Percentiles rank a stretch among this genome's conserved stretches.
Conservation (phyloP, 2,329 filamentous ascomycete species). For the Neofusicoccum cordaticola region DNA sequence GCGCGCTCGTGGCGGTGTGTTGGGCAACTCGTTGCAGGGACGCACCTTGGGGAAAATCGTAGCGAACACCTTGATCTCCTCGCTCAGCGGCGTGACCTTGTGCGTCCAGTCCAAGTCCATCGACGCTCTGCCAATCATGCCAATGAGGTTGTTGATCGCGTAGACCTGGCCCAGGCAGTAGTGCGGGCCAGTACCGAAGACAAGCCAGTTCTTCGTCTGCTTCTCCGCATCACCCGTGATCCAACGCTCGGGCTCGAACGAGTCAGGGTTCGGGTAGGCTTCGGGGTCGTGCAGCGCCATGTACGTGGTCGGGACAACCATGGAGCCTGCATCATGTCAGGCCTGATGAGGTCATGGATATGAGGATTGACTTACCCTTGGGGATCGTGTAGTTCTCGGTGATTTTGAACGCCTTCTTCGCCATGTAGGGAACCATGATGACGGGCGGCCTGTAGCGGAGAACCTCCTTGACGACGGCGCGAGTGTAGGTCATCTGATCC, state of each 20-base stretch:
- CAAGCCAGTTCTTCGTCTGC: conserved; percentile 93
- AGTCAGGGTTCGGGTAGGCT: conserved; percentile 84
- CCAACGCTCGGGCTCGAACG: conserved; percentile 88
- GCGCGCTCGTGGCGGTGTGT: neutral
- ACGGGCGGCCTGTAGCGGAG: conserved; percentile 89
- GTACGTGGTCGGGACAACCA: conserved; percentile 92
- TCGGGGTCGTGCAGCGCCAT: conserved; percentile 89
- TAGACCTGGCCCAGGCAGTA: conserved; percentile 96
- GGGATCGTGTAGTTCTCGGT: conserved; percentile 84
- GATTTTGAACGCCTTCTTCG: conserved; percentile 93
- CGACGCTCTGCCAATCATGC: conserved; percentile 86
- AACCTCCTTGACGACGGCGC: conserved; percentile 71
- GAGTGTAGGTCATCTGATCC: conserved; percentile 85
- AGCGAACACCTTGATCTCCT: conserved; percentile 97
- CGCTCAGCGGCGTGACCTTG: conserved; percentile 74
- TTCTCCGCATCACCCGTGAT: conserved; percentile 85
- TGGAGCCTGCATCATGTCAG: conserved; percentile 58
- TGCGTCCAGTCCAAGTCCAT: conserved; percentile 88
- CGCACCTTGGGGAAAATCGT: conserved; percentile 90
- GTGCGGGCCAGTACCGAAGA: conserved; percentile 93
- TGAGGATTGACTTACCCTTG: conserved; percentile 59
- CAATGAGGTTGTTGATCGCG: conserved; percentile 81
- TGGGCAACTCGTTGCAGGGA: neutral
- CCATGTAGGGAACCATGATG: conserved; percentile 92
- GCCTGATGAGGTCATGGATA: neutral